phyloP scores from a whole-genome alignment of 371 early-diverging fungal species.

The Rhizomucor pusillus region DNA sequence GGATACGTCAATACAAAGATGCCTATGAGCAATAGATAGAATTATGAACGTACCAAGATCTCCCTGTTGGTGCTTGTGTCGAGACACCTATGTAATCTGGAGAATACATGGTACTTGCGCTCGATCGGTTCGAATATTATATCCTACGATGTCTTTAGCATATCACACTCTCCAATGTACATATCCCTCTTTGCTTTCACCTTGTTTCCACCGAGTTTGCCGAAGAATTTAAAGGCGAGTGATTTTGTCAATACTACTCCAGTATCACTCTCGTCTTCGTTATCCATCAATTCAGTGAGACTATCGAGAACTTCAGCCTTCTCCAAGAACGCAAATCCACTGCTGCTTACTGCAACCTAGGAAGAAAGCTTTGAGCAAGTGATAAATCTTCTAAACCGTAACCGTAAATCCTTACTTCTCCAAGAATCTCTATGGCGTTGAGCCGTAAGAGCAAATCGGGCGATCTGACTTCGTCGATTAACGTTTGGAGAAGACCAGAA shows the following conservation, averaged over 20 bases:
- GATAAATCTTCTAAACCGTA: background rate
- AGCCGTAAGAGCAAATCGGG: constrained; percentile 42
- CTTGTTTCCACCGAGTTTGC: constrained; percentile 31
- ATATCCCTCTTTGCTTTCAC: constrained; percentile 1
- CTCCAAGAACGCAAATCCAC: constrained; percentile 25
- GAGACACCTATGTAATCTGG: constrained; percentile 21
- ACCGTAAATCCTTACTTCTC: constrained; percentile 25
- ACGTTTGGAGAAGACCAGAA: constrained; percentile 27
- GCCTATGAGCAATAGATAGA: background rate
- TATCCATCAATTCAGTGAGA: constrained; percentile 24
- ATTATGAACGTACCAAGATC: constrained; percentile 27
- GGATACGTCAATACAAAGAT: too few relatives aligned
- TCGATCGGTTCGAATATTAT: constrained; percentile 25
- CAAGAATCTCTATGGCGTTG: constrained; percentile 51
- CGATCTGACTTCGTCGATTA: constrained; percentile 33
- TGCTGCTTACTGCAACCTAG: too few relatives aligned
- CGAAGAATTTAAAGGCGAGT: constrained; percentile 44
- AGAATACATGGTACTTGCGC: constrained; percentile 25
- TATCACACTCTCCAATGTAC: background rate
- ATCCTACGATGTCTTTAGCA: constrained; percentile 13
- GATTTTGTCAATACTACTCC: constrained; percentile 33
- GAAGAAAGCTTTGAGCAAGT: background rate
- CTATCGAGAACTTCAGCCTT: constrained; percentile 27
- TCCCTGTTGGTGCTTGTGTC: constrained; percentile 25
- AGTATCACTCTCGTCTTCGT: constrained; percentile 28